Conservation (phyloP, 352 stramenopile species). For the Globisporangium acanthophoron region DNA sequence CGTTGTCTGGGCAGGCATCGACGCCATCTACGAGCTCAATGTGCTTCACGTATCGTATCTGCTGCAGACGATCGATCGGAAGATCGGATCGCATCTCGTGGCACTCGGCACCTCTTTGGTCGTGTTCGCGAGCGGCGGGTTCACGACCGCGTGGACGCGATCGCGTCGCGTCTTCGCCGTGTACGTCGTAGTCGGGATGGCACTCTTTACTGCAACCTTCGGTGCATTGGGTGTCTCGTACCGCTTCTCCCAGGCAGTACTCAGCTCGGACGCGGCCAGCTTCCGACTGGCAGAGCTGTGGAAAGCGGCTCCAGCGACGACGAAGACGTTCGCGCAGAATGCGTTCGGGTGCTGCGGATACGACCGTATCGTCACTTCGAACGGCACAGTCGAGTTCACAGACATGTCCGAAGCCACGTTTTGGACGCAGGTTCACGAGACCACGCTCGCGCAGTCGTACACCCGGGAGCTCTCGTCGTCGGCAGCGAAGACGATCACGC, state of each 20-base stretch:
- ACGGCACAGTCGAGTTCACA: conserved; percentile 30
- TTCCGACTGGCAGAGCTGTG: conserved; percentile 20
- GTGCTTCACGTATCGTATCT: conserved; percentile 60
- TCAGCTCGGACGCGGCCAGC: neutral
- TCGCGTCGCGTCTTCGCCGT: conserved; percentile 17
- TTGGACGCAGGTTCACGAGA: conserved; percentile 22
- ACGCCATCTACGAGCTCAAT: conserved; percentile 60
- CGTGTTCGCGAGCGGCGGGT: conserved; percentile 26
- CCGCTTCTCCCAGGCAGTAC: conserved; percentile 15
- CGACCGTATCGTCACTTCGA: conserved; percentile 18
- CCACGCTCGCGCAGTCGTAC: conserved; percentile 16
- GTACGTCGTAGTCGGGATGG: conserved; percentile 28
- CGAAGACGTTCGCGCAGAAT: conserved; percentile 49
- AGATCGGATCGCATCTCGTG: conserved; percentile 46
- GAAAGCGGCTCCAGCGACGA: conserved; percentile 20
- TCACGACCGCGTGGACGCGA: conserved; percentile 23
- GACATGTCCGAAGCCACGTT: conserved; percentile 21
- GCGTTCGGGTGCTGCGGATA: conserved; percentile 44
- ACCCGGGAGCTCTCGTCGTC: neutral
- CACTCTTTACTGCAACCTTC: conserved; percentile 39
- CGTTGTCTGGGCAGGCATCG: conserved; percentile 38
- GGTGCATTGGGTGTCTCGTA: conserved; percentile 34
- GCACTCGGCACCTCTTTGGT: conserved; percentile 28
- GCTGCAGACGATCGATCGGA: conserved; percentile 45
- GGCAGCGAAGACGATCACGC: neutral